Evolutionary conservation across 495 filamentous ascomycete species (phyloP), one percentile per base, ranked within the genome.

Genomic region (Trichoderma orchidacearum): DNA sequence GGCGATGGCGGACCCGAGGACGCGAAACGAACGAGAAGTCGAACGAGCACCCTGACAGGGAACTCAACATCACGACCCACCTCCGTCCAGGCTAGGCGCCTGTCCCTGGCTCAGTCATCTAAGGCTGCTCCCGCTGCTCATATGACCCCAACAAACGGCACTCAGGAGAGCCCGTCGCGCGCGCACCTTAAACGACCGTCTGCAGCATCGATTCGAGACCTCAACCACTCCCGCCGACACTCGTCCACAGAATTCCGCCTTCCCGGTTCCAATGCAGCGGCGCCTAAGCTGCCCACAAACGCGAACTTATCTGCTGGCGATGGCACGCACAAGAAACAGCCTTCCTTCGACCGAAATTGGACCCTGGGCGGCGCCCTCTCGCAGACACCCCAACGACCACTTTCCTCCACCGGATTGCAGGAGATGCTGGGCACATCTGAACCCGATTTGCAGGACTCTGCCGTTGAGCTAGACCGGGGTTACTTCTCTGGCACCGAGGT

Each of bases 401-500:
- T 70, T 5, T 80, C 79, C 5, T 76, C 77, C 2, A 66, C 74
- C 11, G 75, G 74, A 8, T 65, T 72, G 36, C 71, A 74, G 45
- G 72, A 74, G 27, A 57, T 59, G 6, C 28, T 65, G 48, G 59
- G 65, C 5, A 60, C 59, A 28, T 68, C 65, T 8, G 64, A 68
- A 51, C 53, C 60, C 23, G 64, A 69, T 23, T 58, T 70, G 11
- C 68, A 71, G 56, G 66, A 74, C 57, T 69, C 69, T 11, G 64
- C 68, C 3, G 68, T 68, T 32, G 90, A 93, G 30, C 70, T 92
- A 21, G 93, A 98, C 62, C 83, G 89, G 23, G 93, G 90, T 18
- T 97, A 97, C 68, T 95, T 96, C 65, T 97, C 93, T 1, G 89
- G 90, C 5, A 85, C 86, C 9, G 93, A 98, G 63, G 72, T 81